Evolutionary conservation across 345 rosid genomes (phyloP).

Genomic region (Zanthoxylum bungeanum): DNA sequence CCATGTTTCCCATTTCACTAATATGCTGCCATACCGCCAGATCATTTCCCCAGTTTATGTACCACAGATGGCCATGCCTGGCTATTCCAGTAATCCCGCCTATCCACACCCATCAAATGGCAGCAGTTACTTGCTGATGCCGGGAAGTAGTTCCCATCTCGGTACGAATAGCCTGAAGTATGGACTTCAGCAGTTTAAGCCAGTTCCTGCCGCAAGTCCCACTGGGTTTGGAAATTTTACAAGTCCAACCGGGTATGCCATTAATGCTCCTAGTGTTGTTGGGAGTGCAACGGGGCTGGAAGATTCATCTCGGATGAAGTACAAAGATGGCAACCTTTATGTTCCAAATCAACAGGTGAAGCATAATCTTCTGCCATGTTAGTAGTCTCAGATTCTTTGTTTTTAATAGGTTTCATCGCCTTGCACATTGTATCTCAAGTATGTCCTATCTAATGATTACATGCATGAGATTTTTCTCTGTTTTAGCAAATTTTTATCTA

Average conservation of each 20-base stretch:
- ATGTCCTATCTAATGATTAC: neutral
- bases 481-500: neutral
- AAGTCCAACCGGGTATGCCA: conserved; percentile 60
- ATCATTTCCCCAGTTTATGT: conserved; percentile 75
- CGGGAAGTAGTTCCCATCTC: conserved; percentile 77
- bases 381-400: neutral
- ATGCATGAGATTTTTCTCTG: neutral
- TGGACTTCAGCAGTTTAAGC: conserved; percentile 84
- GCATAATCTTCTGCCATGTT: neutral
- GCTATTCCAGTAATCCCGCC: conserved; percentile 74
- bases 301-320: conserved; percentile 82
- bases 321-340: conserved; percentile 76
- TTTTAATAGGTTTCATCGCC: neutral
- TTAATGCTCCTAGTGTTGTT: conserved; percentile 70
- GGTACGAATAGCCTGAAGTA: conserved; percentile 71
- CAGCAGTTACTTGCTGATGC: conserved; percentile 81
- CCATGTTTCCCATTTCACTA: conserved; percentile 74
- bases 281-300: conserved; percentile 77
- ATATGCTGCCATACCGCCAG: conserved; percentile 87
- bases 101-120: conserved; percentile 89
- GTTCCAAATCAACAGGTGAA: conserved; percentile 85
- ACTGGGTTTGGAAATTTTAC: conserved; percentile 56
- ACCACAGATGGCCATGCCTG: conserved; percentile 88
- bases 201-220: conserved; percentile 62
- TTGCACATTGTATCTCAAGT: neutral